Conservation (phyloP, 148 eudicot genomes). For the Chenopodium berlandieri region DNA sequence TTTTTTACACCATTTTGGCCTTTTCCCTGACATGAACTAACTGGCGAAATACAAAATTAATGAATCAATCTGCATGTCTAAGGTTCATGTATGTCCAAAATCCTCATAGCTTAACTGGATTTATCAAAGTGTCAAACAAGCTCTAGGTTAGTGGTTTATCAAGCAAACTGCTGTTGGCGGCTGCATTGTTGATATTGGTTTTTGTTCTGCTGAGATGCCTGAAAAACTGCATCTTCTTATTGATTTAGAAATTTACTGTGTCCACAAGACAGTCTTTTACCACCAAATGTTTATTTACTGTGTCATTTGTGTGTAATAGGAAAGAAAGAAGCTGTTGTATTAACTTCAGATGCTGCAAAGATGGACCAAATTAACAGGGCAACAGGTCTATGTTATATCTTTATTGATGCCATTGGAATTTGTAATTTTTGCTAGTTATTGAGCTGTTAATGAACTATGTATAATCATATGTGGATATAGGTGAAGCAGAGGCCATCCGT, state of each 20-base stretch:
- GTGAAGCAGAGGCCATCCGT: slow-evolving; percentile 83
- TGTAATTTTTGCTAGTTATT: neutral
- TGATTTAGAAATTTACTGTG: neutral
- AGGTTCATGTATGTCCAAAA: neutral
- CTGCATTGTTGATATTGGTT: neutral
- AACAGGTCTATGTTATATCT: slow-evolving; percentile 39
- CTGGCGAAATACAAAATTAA: neutral
- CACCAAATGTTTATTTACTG: neutral
- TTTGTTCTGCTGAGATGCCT: neutral
- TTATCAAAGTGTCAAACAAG: neutral
- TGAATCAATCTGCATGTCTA: neutral
- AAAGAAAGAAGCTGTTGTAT: slow-evolving; percentile 71
- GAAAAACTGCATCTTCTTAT: neutral
- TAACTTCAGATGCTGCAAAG: slow-evolving; percentile 87
- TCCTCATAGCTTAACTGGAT: neutral
- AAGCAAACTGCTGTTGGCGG: neutral
- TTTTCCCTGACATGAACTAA: neutral
- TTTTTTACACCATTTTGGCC: neutral
- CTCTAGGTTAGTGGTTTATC: neutral
- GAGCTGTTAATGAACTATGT: neutral
- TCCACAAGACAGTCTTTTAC: neutral
- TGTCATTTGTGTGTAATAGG: slow-evolving; percentile 42
- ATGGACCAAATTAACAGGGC: slow-evolving; percentile 75
- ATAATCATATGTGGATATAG: slow-evolving; percentile 34
- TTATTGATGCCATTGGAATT: neutral